Evolutionary conservation across 2,329 filamentous ascomycete species (phyloP), one percentile per base, ranked within the genome.

Genomic region (Botryotinia narcissicola): DNA sequence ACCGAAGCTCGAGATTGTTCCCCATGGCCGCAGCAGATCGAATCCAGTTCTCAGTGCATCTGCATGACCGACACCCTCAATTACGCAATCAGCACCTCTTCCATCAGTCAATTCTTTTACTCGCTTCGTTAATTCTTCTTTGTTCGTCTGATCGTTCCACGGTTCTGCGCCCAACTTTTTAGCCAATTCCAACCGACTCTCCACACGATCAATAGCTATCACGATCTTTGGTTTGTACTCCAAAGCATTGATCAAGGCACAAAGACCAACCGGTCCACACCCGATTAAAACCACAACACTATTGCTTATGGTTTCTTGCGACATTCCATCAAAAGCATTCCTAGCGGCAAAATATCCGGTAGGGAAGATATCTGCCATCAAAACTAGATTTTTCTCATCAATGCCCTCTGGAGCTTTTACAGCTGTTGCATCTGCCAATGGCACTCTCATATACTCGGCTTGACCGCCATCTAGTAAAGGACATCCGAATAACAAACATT

Each of bases 351-450:
- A 97, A 83, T 90, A 97, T 12, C 95, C 93, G 0, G 91, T 93
- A 1, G 94, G 94, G 82, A 96, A 97, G 78, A 97, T 97, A 80
- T 97, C 94, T 25, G 93, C 94, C 94, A 97, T 97, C 40, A 97
- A 87, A 10, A 97, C 90, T 67, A 97, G 86, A 51, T 90, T 90
- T 76, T 92, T 88, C 77, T 95, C 91, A 32, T 91, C 89, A 73
- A 97, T 91, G 14, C 87, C 88, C 2, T 88, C 82, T 0, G 92
- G 92, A 0, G 93, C 91, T 79, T 91, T 91, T 80, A 94, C 87
- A n/a, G 91, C 88, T 0, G 93, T 97, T 51, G 90, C 89, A 79
- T 97, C 94, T 18, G 94, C 94, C 72, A 91, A 84, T 0, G 95
- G 95, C 22, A 97, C 88, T 48, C 93, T 90, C 70, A 95, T 91